Conservation (phyloP, 1,139 yeast species). For the Taiozyma sp. region DNA sequence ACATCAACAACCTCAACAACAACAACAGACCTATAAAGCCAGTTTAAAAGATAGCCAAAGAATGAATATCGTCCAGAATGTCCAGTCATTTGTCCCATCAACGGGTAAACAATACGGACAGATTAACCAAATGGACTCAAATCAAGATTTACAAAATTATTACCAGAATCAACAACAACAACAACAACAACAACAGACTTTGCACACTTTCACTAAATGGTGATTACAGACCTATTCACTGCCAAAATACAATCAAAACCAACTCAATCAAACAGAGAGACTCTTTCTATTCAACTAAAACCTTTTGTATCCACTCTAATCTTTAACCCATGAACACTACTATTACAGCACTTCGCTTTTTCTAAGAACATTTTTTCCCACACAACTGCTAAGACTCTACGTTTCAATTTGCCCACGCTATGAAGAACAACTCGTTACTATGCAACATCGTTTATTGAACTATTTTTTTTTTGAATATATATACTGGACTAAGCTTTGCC, state of each 20-base stretch:
- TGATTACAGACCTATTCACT: neutral
- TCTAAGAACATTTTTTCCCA: too few species aligned
- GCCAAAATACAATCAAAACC: neutral
- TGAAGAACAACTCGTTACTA: too few species aligned
- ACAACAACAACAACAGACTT: neutral
- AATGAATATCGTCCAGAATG: slow-evolving; percentile 2
- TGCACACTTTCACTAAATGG: neutral
- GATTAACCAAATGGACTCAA: slow-evolving; percentile 32
- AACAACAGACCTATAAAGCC: neutral
- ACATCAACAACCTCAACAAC: neutral
- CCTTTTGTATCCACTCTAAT: too few species aligned
- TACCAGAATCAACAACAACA: slow-evolving; percentile 46
- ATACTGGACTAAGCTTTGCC: too few species aligned
- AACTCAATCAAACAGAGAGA: neutral
- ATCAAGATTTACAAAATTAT: slow-evolving; percentile 64
- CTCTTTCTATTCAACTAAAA: neutral
- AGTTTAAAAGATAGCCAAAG: neutral
- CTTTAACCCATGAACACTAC: too few species aligned
- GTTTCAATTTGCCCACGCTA: too few species aligned
- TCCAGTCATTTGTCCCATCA: slow-evolving; percentile 10
- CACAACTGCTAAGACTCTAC: too few species aligned
- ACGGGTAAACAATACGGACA: slow-evolving; percentile 5
- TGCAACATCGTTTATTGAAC: too few species aligned
- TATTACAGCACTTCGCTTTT: too few species aligned
- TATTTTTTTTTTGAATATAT: too few species aligned